Conservation (phyloP, 2,329 filamentous ascomycete genomes). For the Chaetoscypha palmicola region DNA sequence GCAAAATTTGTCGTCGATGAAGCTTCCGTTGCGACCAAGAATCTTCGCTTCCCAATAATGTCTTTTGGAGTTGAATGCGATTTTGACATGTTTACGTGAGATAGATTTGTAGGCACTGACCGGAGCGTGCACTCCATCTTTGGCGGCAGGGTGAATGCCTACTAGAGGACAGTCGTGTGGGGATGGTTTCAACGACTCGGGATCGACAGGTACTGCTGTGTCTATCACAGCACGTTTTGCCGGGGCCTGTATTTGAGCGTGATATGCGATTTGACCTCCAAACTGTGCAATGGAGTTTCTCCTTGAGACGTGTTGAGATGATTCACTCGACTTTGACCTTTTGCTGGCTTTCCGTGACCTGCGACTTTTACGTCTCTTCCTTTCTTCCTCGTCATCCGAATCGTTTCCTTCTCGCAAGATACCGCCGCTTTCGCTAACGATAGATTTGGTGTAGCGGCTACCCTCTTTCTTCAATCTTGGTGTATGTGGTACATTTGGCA, state of each 20-base stretch:
- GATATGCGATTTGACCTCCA: conserved; percentile 21
- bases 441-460: conserved; percentile 45
- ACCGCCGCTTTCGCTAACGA: conserved; percentile 63
- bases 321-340: conserved; percentile 40
- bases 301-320: conserved; percentile 31
- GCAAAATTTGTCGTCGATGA: conserved; percentile 55
- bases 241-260: conserved; percentile 40
- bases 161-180: conserved; percentile 58
- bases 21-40: conserved; percentile 58
- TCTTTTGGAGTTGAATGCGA: conserved; percentile 58
- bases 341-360: conserved; percentile 16
- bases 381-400: conserved; percentile 47
- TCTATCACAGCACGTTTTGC: conserved; percentile 44
- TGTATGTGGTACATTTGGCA: conserved; percentile 40
- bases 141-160: conserved; percentile 55
- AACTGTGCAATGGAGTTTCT: conserved; percentile 27
- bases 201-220: conserved; percentile 52
- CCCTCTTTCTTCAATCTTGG: conserved; percentile 37
- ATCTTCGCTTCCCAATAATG: conserved; percentile 57
- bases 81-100: conserved; percentile 66
- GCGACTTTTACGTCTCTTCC: conserved; percentile 38
- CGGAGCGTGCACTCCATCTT: conserved; percentile 47
- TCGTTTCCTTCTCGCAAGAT: conserved; percentile 59
- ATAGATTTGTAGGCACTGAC: conserved; percentile 63
- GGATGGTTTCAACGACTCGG: conserved; percentile 52